Evolutionary conservation across 768 basidiomycete species (phyloP), one percentile per base, ranked within the genome.

Genomic region (Phanerochaete sordida): DNA sequence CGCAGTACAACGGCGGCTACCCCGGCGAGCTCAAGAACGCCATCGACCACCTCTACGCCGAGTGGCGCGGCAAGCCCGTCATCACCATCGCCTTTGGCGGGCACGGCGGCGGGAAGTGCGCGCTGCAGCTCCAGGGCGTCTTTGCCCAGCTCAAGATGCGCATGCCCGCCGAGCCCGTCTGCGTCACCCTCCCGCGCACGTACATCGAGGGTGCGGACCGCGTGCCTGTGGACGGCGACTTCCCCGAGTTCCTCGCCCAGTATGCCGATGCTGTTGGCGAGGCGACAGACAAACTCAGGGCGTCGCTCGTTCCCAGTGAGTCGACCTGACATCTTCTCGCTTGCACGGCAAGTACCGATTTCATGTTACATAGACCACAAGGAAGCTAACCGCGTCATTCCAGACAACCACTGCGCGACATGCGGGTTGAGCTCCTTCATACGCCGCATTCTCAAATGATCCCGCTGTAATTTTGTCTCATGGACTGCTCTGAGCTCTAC

Each of bases 1-100:
- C 77, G 21, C 75, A 77, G 64, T 76, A 77, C 68, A 78, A 78
- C 67, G 73, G 74, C 65, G 68, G 71, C 1, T 70, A 71, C 66
- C 75, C 77, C 12, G 76, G 72, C 13, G 62, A 69, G 43, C 66
- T 78, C 49, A 78, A 78, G 65, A 75, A 75, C 62, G 70, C 74
- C 11, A 51, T 78, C 39, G 77, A 78, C 64, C 74, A 75, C 44
- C 66, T 78, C 26, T 77, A 70, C 66, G 59, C 68, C 63, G 77
- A 78, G 58, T 78, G 75, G 75, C 49, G 31, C 2, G 68, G 61
- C 8, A 73, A 75, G 63, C 74, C 75, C 1, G 70, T 71, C 27
- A 37, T 65, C 23, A 52, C 77, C 48, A 59, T 77, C 30, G 70
- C 74, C 6, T 74, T 72, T 49, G 77, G 76, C 16, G 68, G 68